A percentile compares a stretch with the other conserved stretches of the same genome.
Conservation (phyloP, 1,284 basidiomycete genomes). For the Cryptococcus amylolentus region DNA sequence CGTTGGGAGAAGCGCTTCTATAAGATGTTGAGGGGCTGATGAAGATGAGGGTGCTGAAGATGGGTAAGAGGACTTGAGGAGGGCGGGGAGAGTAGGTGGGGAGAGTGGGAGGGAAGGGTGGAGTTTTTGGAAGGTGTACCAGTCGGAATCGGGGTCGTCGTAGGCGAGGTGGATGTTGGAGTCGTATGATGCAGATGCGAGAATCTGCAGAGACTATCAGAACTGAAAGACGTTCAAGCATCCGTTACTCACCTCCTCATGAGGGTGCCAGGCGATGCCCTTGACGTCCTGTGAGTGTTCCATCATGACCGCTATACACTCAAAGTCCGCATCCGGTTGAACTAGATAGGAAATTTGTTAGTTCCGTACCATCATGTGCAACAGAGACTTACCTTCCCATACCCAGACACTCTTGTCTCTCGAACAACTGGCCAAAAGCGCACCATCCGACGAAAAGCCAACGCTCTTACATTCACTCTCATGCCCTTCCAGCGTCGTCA, state of each 20-base stretch:
- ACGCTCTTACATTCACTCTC: conserved; percentile 97
- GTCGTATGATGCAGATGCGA: conserved; percentile 96
- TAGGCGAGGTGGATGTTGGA: conserved; percentile 92
- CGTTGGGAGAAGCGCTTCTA: conserved; percentile 18
- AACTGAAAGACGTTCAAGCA: not conserved
- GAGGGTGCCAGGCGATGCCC: conserved; percentile 89
- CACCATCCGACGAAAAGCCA: conserved; percentile 74
- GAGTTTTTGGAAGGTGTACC: conserved; percentile 82
- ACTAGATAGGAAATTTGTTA: conserved; percentile 52
- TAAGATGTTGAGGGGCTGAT: conserved; percentile 10
- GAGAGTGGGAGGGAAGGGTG: conserved; percentile 64
- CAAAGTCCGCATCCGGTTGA: conserved; percentile 88
- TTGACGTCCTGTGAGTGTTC: conserved; percentile 98
- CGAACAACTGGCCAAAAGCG: conserved; percentile 83
- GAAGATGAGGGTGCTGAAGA: not conserved
- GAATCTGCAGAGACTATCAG: conserved; percentile 59
- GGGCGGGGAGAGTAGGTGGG: conserved; percentile 18
- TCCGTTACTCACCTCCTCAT: conserved; percentile 68
- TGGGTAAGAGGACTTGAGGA: too few relatives aligned
- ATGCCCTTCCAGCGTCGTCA: conserved; percentile 86
- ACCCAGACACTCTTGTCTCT: conserved; percentile 98
- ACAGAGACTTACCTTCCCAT: conserved; percentile 77
- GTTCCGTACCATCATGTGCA: not conserved
- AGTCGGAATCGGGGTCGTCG: conserved; percentile 92
- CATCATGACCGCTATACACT: conserved; percentile 94